Evolutionary conservation across 2,329 filamentous ascomycete genomes (phyloP).

Genomic region (Curvularia verruculosa): DNA sequence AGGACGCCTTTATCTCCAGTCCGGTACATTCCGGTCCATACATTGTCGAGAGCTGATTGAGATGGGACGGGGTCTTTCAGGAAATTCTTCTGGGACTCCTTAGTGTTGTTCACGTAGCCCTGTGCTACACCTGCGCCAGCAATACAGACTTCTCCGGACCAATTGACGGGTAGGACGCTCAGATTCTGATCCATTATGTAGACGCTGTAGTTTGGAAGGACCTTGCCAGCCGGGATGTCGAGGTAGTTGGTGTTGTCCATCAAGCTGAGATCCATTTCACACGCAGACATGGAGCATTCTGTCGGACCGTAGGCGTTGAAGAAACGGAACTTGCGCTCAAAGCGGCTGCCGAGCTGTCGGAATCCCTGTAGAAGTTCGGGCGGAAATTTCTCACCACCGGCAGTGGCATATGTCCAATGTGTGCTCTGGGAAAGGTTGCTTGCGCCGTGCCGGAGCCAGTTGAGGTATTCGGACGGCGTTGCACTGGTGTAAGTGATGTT

Average conservation of each 20-base stretch:
- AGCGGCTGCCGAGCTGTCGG: too few relatives aligned
- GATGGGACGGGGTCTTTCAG: background rate
- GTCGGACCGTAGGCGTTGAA: background rate
- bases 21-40: background rate
- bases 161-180: background rate
- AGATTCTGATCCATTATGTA: background rate
- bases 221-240: background rate
- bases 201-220: background rate
- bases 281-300: background rate
- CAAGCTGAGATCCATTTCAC: background rate
- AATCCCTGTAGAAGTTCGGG: too few relatives aligned
- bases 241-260: background rate
- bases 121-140: background rate
- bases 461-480: background rate
- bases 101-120: background rate
- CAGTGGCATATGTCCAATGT: background rate
- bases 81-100: background rate
- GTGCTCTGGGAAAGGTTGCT: too few relatives aligned
- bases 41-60: background rate
- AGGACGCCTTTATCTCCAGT: background rate
- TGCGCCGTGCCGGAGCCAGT: background rate
- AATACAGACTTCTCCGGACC: background rate
- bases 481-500: background rate
- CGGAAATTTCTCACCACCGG: background rate
- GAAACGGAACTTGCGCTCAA: background rate